Conservation (phyloP, 306 rosid genomes). For the Rosa chinensis region DNA sequence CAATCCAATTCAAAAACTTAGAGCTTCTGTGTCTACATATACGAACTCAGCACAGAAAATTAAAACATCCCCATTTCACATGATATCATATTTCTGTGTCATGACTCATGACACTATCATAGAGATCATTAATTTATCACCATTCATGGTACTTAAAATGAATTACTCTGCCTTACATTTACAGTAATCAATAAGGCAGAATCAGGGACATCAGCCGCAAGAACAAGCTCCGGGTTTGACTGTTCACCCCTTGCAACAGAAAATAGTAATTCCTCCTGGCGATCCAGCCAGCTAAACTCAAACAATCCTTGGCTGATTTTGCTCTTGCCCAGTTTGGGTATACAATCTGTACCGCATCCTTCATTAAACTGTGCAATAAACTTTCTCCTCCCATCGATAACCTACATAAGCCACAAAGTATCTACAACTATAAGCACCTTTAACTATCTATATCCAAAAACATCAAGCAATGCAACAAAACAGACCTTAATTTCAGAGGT, state of each 20-base stretch:
- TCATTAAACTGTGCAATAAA: slow-evolving; percentile 47
- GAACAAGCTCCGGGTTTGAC: slow-evolving; percentile 30
- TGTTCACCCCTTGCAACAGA: slow-evolving; percentile 31
- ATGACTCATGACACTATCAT: background rate
- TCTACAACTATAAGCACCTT: slow-evolving; percentile 3
- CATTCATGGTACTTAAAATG: background rate
- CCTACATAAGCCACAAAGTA: slow-evolving; percentile 21
- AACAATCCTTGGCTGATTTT: slow-evolving; percentile 1
- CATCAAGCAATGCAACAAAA: background rate
- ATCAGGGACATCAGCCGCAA: slow-evolving; percentile 35
- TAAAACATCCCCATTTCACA: background rate
- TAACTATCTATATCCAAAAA: background rate
- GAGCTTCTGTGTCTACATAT: background rate
- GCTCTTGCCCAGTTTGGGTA: slow-evolving; percentile 15
- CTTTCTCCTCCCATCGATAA: slow-evolving; percentile 32
- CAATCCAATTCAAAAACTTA: background rate
- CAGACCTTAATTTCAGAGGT: slow-evolving; percentile 38
- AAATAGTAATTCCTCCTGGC: slow-evolving; percentile 30
- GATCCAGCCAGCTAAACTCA: slow-evolving; percentile 17
- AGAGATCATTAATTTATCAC: background rate
- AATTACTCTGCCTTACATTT: slow-evolving; percentile 30
- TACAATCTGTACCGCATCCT: slow-evolving; percentile 14
- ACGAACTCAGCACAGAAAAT: background rate
- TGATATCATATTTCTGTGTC: background rate
- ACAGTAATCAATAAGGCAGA: slow-evolving; percentile 25